Evolutionary conservation across 2,329 filamentous ascomycete species (phyloP), one percentile per base, ranked within the genome.

Genomic region (Atkinsonella hypoxylon): DNA sequence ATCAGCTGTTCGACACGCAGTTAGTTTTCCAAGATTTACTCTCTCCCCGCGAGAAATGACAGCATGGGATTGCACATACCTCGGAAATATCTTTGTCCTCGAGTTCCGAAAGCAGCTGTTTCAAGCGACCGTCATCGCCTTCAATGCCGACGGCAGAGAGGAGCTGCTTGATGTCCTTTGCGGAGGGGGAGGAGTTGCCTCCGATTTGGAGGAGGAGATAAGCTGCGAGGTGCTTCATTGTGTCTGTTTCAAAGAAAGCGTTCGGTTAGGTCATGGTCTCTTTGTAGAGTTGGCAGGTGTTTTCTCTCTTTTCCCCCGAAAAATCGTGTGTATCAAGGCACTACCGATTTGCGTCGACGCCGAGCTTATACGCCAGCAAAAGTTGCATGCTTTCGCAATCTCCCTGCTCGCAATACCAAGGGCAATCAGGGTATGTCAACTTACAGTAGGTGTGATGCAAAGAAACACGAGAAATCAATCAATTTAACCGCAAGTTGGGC

Each of bases 161-260:
- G 66, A 98, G 89, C 57, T 68, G 70, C 79, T 87, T 93, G 81
- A 98, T 76, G 70, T 97, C 90, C 61, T 73, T 72, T 65, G 87
- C 88, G 59, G 87, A 89, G 64, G 93, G 93, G 59, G 83, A 82
- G 77, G 80, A 72, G 82, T 96, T 97, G 77, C 93, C 93, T 72
- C 81, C 91, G 64, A 97, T 86, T 77, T 78, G 76, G 74, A 97
- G 88, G 70, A 98, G 91, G 70, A 98, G 89, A 83, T 95, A 97
- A 72, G 93, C 91, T 72, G 93, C 93, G 79, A 98, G 86, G 79
- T 97, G 85, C 90, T 98, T 97, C 93, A 98, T 97, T 89, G 55
- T 68, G 72, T 67, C 63, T 67, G 61, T 43, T n/a, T n/a, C n/a
- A 45, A 17, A 34, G 45, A 31, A 10, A 20, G 15, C 7, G 9